A percentile compares a stretch with the other conserved stretches of the same genome.
phyloP scores from a whole-genome alignment of 306 rosid genomes.

The Ochetophila trinervis region DNA sequence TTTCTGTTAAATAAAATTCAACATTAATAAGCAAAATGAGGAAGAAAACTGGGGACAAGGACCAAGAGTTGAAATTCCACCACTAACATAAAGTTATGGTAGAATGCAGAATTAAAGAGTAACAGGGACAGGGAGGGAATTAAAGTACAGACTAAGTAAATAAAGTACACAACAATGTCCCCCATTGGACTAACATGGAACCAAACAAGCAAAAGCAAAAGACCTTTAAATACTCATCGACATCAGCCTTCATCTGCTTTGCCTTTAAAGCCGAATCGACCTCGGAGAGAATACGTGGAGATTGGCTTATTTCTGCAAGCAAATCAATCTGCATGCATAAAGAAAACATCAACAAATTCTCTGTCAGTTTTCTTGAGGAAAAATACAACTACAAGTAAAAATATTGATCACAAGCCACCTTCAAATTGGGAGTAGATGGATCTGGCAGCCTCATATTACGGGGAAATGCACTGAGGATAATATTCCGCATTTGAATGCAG shows the following conservation, averaged over 20 bases:
- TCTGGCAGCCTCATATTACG: slow-evolving; percentile 98
- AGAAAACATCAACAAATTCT: slow-evolving; percentile 17
- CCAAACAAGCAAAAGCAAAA: background rate
- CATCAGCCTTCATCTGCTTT: slow-evolving; percentile 87
- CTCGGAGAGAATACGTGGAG: slow-evolving; percentile 89
- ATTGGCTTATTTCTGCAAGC: slow-evolving; percentile 82
- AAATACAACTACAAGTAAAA: background rate
- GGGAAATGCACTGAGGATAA: slow-evolving; percentile 95
- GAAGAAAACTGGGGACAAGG: background rate
- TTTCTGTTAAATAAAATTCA: background rate
- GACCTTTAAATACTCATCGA: slow-evolving; percentile 93
- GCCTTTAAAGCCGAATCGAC: slow-evolving; percentile 82
- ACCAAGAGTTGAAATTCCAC: background rate
- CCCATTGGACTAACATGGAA: background rate
- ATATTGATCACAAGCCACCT: slow-evolving; percentile 42
- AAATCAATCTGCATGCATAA: slow-evolving; percentile 71
- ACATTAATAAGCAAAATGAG: background rate
- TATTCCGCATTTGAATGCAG: slow-evolving; percentile 97
- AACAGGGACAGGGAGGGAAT: background rate
- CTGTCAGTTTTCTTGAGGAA: slow-evolving; percentile 1
- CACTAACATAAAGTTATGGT: background rate
- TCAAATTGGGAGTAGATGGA: slow-evolving; percentile 88
- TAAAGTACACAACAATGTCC: too few relatives aligned
- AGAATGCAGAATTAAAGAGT: background rate
- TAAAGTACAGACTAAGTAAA: background rate